These are phyloP conservation scores for Usnea hakonensis DNA, from an alignment of 495 filamentous ascomycete species.

Conservation along the genomic window DNA sequence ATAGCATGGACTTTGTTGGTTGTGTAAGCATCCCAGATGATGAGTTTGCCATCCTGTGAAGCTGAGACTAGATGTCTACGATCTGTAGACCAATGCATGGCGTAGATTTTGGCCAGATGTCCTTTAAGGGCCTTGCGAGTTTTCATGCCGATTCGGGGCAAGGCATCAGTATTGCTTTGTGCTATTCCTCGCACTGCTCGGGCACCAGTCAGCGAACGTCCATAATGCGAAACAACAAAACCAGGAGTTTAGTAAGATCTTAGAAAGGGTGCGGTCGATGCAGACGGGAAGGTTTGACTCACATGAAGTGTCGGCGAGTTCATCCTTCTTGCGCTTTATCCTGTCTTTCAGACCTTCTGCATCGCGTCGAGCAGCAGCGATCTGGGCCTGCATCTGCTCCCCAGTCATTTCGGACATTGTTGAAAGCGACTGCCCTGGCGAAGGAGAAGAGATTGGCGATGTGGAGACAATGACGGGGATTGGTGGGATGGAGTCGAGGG, in stretches of 20 bases:
- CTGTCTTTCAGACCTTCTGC: conserved; percentile 95
- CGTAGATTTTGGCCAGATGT: conserved; percentile 97
- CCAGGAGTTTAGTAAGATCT: neutral
- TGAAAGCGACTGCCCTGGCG: neutral
- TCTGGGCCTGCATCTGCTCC: conserved; percentile 76
- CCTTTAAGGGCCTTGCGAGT: conserved; percentile 91
- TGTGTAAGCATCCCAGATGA: conserved; percentile 99
- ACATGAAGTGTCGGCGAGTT: conserved; percentile 95
- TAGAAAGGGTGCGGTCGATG: neutral
- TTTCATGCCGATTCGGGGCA: conserved; percentile 93
- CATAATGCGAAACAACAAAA: conserved; percentile 22
- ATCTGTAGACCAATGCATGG: conserved; percentile 99
- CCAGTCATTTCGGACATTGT: conserved; percentile 56
- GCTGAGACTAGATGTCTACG: conserved; percentile 95
- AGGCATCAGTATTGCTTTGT: conserved; percentile 73
- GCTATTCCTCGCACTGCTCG: conserved; percentile 81
- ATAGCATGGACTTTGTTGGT: conserved; percentile 99
- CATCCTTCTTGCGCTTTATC: conserved; percentile 99
- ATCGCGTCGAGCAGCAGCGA: conserved; percentile 93
- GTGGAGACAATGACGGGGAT: conserved; percentile 1
- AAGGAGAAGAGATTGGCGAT: neutral
- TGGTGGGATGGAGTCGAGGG: conserved; percentile 5
- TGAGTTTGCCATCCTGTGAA: conserved; percentile 97
- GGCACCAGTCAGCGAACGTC: conserved; percentile 14
- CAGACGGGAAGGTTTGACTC: conserved; percentile 37